Percentiles rank a stretch among this genome's conserved stretches.
These are phyloP conservation scores for Triglochin maritima DNA, from an alignment of 106 monocot species.

Conservation along the genomic window DNA sequence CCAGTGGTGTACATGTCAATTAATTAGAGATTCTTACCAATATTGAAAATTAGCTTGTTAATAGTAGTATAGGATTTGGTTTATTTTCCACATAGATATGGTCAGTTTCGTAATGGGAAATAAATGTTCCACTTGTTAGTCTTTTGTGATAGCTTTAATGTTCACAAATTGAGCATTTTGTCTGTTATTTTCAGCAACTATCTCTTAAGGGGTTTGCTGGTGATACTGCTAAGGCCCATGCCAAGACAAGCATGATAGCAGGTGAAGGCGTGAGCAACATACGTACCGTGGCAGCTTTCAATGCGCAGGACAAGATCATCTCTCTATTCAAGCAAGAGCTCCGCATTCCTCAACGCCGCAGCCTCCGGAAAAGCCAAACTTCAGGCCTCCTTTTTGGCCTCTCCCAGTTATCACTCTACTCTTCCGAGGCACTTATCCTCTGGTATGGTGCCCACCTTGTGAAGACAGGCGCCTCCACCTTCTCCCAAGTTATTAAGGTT, in stretches of 20 bases:
- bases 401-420: constrained; percentile 18
- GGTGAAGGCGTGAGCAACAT: constrained; percentile 18
- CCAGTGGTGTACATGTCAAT: too few species aligned
- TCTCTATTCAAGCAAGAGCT: constrained; percentile 12
- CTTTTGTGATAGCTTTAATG: not conserved
- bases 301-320: constrained; percentile 11
- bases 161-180: not conserved
- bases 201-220: constrained; percentile 16
- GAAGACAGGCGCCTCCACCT: constrained; percentile 35
- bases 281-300: constrained; percentile 17
- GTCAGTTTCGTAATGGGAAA: too few species aligned
- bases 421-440: constrained; percentile 15
- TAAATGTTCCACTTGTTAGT: too few species aligned
- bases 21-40: too few species aligned
- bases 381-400: constrained; percentile 16
- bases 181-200: constrained; percentile 12
- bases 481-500: constrained; percentile 81
- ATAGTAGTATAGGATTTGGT: too few species aligned
- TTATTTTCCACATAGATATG: too few species aligned
- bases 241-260: constrained; percentile 18
- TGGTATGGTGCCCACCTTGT: constrained; percentile 30
- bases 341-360: constrained; percentile 5
- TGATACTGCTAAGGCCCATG: constrained; percentile 14
- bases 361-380: constrained; percentile 8
- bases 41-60: too few species aligned